Conservation (phyloP, 345 rosid species). For the Orychophragmus violaceus region DNA sequence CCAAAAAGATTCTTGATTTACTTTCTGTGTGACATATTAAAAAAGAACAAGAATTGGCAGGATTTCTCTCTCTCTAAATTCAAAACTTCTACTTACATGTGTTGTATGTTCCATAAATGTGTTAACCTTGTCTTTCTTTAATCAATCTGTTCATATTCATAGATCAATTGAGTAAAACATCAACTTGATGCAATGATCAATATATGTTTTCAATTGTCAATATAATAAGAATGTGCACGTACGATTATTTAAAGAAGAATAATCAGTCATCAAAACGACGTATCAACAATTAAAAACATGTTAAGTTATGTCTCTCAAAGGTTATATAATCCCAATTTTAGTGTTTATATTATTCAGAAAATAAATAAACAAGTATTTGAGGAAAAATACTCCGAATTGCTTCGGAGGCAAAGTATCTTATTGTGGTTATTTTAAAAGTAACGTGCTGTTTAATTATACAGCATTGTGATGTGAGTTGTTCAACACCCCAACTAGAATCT, state of each 20-base stretch:
- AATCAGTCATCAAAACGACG: background rate
- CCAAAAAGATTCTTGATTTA: background rate
- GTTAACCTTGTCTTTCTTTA: background rate
- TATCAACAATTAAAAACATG: slow-evolving; percentile 2
- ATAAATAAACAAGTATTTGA: too few relatives aligned
- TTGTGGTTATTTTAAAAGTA: background rate
- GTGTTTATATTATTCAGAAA: too few relatives aligned
- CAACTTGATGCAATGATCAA: background rate
- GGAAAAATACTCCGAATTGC: slow-evolving; percentile 3
- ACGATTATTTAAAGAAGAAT: background rate
- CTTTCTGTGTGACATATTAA: too few relatives aligned
- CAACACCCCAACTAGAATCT: slow-evolving; percentile 27
- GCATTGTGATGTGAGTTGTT: slow-evolving; percentile 41
- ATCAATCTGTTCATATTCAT: background rate
- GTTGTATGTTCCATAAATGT: background rate
- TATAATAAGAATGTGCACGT: slow-evolving; percentile 9
- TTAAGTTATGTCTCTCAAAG: background rate
- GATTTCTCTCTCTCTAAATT: too few relatives aligned
- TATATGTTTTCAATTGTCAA: background rate
- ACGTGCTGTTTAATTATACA: slow-evolving; percentile 1
- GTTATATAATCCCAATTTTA: background rate
- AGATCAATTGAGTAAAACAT: background rate
- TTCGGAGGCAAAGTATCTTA: slow-evolving; percentile 16
- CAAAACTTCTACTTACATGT: background rate
- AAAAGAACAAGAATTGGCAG: too few relatives aligned